A percentile compares a stretch with the other conserved stretches of the same genome.
Evolutionary conservation across 2,329 filamentous ascomycete species (phyloP).

Genomic region (Nemania diffusa): DNA sequence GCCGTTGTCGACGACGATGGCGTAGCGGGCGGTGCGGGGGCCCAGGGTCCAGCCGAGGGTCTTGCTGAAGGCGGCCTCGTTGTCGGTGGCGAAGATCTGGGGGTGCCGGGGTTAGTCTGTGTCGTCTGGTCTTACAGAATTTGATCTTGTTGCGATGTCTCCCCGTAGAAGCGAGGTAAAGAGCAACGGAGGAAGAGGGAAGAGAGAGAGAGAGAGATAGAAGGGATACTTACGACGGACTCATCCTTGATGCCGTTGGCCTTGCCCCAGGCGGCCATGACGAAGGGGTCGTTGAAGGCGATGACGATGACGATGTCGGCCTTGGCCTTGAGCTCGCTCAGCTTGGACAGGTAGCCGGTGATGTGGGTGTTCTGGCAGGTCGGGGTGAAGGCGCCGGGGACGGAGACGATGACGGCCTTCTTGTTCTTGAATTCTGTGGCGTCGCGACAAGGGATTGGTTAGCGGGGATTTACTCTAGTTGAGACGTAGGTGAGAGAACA

Average conservation of each 20-base stretch:
- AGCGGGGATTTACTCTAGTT: neutral
- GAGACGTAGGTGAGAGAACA: neutral
- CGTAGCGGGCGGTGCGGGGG: constrained; percentile 77
- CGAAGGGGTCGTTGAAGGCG: constrained; percentile 84
- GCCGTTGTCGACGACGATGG: constrained; percentile 83
- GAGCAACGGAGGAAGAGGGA: neutral
- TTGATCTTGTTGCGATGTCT: neutral
- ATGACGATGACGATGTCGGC: constrained; percentile 86
- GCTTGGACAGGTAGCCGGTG: constrained; percentile 80
- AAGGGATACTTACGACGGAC: constrained; percentile 65
- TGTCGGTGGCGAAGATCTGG: constrained; percentile 80
- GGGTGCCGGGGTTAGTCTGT: constrained; percentile 2
- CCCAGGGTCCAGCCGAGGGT: constrained; percentile 80
- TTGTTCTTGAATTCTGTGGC: constrained; percentile 64
- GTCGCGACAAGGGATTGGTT: neutral
- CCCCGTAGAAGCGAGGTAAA: neutral
- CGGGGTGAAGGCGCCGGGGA: constrained; percentile 83
- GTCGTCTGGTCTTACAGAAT: neutral
- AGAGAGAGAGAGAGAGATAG: constrained; percentile 4
- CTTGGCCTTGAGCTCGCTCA: constrained; percentile 77
- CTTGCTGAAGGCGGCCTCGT: constrained; percentile 76
- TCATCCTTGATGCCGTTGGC: constrained; percentile 82
- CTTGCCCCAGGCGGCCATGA: constrained; percentile 92
- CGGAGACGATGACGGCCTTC: constrained; percentile 66
- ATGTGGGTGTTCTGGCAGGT: constrained; percentile 86